phyloP scores from a whole-genome alignment of 129 eudicot species.

The Flaveria ramosissima region DNA sequence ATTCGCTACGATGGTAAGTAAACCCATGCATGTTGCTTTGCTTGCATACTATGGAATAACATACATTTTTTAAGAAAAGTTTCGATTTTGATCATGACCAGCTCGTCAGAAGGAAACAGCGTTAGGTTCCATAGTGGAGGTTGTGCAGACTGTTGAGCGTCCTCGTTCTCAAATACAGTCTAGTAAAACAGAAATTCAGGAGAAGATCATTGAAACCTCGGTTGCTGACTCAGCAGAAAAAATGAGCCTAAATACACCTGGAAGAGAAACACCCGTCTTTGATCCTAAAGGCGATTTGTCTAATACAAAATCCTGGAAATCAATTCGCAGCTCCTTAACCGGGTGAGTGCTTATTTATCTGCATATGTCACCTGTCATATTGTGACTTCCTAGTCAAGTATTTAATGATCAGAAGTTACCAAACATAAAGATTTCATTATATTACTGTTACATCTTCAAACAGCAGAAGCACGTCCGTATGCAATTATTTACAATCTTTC shows the following conservation, averaged over 20 bases:
- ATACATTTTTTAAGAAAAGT: not conserved
- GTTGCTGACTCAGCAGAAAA: constrained; percentile 50
- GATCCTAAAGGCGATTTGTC: constrained; percentile 4
- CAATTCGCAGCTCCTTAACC: constrained; percentile 57
- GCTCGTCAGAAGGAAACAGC: constrained; percentile 99
- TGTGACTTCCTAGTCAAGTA: no score
- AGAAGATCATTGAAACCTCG: constrained; percentile 44
- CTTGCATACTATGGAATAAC: not conserved
- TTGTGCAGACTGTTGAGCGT: constrained; percentile 87
- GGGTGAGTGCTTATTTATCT: constrained; percentile 59
- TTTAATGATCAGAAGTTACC: no score
- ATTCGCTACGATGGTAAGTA: constrained; percentile 91
- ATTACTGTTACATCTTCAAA: not conserved
- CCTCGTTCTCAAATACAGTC: constrained; percentile 59
- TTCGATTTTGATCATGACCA: constrained; percentile 30
- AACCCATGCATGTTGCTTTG: not conserved
- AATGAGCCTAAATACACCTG: constrained; percentile 50
- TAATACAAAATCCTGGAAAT: constrained; percentile 57
- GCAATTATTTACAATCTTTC: no score
- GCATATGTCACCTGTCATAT: not conserved
- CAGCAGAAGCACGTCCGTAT: no score
- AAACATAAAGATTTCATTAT: no score
- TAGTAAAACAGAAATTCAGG: constrained; percentile 44
- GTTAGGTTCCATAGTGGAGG: constrained; percentile 77
- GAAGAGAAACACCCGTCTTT: constrained; percentile 50